Percentiles rank a stretch among this genome's conserved stretches.
Conservation (phyloP, 2,329 filamentous ascomycete genomes). For the Tolypocladium endophyticum region DNA sequence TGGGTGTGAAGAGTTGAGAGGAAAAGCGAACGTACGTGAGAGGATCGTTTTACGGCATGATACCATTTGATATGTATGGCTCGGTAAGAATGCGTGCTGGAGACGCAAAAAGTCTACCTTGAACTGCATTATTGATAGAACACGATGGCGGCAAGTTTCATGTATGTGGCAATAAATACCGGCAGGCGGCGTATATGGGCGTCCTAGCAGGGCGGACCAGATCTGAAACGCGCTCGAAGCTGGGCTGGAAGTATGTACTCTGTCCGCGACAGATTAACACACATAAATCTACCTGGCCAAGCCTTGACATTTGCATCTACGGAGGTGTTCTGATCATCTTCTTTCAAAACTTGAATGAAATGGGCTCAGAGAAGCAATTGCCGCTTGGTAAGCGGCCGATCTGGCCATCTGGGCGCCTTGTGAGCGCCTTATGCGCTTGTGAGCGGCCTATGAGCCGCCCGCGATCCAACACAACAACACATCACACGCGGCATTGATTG, state of each 20-base stretch:
- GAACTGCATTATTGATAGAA: neutral
- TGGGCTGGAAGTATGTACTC: neutral
- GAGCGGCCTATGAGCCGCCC: too few species aligned
- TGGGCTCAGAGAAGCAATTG: too few species aligned
- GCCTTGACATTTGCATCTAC: neutral
- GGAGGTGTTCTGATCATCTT: too few species aligned
- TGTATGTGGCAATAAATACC: neutral
- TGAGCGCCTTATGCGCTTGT: too few species aligned
- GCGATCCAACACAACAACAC: too few species aligned
- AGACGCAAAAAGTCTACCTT: neutral
- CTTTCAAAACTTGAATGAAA: too few species aligned
- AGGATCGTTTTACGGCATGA: neutral
- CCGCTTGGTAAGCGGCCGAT: too few species aligned
- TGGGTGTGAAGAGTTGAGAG: conserved; percentile 6
- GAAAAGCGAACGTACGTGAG: neutral
- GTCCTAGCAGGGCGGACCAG: neutral
- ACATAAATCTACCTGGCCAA: neutral
- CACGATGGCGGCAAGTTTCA: neutral
- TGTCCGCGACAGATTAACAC: neutral
- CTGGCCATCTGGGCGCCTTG: neutral
- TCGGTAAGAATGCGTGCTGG: neutral
- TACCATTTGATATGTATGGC: neutral
- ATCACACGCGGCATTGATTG: too few species aligned
- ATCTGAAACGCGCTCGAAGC: neutral
- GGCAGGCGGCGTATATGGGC: neutral